Evolutionary conservation across 305 asterid species (phyloP), one percentile per base, ranked within the genome.

Genomic region (Euphrasia arctica): DNA sequence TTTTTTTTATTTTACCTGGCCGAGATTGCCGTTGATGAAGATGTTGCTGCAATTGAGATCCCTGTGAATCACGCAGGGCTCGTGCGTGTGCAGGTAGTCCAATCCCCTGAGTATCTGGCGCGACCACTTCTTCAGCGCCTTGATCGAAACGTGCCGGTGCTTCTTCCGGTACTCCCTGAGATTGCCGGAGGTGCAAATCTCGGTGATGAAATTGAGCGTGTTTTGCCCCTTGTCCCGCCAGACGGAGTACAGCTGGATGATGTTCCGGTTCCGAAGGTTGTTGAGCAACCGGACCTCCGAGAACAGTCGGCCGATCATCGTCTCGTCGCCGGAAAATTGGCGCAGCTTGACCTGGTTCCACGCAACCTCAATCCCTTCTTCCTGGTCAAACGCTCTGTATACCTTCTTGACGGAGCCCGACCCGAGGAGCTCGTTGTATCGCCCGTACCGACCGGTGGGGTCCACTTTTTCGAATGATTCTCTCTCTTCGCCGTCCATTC

Each of bases 351-450:
- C 89, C 61, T 80, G 94, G 70, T 88, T 88, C 94, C 94, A 85
- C 0, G 94, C 96, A 42, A 88, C 95, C 78, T 85, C 95, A 27
- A 88, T 83, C 3, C 95, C 95, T 69, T 88, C 89, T 71, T 85
- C 96, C 63, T 88, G 93, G 64, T 85, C 94, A 39, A 83, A 88
- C 1, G 89, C 94, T 49, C 94, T 74, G 63, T 87, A 87, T 41
- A 87, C 95, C 56, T 75, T 87, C 73, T 87, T 87, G 67, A 83
- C 80, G 0, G 87, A 81, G 7, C 96, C 96, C 2, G 79, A 61
- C 0, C 96, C 93, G 0, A 88, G 81, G 15, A 88, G 79, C 76
- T 85, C 96, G 5, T 43, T 59, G 43, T 88, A 88, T 11, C 95
- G 87, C 3, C 95, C 95, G 43, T 83, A 88, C 2, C 96, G 69